Base-by-base conservation (phyloP, 2,329 filamentous ascomycete species). In the Aspergillus tubingensis region DNA sequence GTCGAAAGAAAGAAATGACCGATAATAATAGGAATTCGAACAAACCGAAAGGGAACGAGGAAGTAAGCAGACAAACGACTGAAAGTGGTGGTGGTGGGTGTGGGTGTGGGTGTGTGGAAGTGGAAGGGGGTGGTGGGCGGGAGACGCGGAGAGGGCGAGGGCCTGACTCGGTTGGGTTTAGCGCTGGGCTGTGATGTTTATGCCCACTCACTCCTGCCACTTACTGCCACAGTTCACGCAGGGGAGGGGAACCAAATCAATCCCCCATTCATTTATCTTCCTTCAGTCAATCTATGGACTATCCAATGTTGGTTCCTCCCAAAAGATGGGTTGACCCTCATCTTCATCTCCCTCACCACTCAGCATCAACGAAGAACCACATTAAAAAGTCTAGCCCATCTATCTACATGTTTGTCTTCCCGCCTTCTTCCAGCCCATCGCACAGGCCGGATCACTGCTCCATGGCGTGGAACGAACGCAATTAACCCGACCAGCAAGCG, bases 181-280 rank as follows among this genome's bases (percentile, higher is more conserved):
- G 15, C 17, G 36, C 15, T 44, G 41, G 41, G 41, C 41, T 23
- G 41, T 44, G 41, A 44, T 21, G 5, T 15, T 41, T 63, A 57
- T 49, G 25, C 32, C 44, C 63, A 63, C 63, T 23, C 48, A 50
- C 11, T 19, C 8, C 7, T 5, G 15, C 6, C 21, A 5, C 19
- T 43, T 61, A 63, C 53, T 38, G 11, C 61, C 61, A 63, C 61
- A 15, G 13, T 15, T 56, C n/a, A 30, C 8, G 57, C 48, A 59
- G 38, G 57, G 60, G 32, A 36, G 32, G 32, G 11, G 32, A 15
- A 27, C 7, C 25, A 27, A 30, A 10, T 11, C 27, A 36, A 36
- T 36, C 11, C 32, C 10, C 32, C 10, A 36, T 36, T 36, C 32
- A 15, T 15, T 36, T 5, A 13, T 27, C 7, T 8, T 25, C 25